Base-by-base conservation (phyloP, 768 basidiomycete species). In the Tricholoma sp. region DNA sequence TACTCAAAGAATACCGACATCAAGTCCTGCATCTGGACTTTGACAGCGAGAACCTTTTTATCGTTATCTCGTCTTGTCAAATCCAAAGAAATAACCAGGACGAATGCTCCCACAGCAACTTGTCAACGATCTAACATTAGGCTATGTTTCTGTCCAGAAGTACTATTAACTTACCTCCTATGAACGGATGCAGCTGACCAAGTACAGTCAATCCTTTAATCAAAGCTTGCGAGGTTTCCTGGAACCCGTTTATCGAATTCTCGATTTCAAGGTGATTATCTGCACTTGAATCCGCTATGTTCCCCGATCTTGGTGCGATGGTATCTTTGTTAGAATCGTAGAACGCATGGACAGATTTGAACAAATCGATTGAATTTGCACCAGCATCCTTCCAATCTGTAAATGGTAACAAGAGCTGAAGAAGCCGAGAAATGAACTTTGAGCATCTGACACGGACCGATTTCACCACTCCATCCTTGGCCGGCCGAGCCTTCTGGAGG, bases 31-130 rank as follows among this genome's bases (percentile, higher is more conserved):
- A 45, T 45, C 43, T 45, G 19, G 43, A 45, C 5, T 12, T 45
- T 45, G 43, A 45, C n/a, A 22, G 43, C 43, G 10, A 45, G 19
- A 45, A 22, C 11, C 21, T 45, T 45, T 45, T 45, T 18, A 12
- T 45, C 43, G n/a, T 45, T 45, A 22, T 45, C 43, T 18, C 21
- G 43, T 21, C 43, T 18, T 16, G 6, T 8, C 18, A 45, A 16
- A 6, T 45, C 43, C 43, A 45, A 16, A 22, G 43, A 22, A 45
- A 45, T 45, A 21, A 45, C 43, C 0, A 79, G 68, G 34, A 76
- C 72, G 66, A 83, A 83, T 1, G 81, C 80, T 11, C 74, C 63
- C 16, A 82, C 77, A 27, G 75, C 79, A 47, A 79, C 82, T 70
- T 41, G 1, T 21, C 18, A 43, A 43, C 14, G 22, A 6, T 27